phyloP scores from a whole-genome alignment of 805 yeast species.

The Sugiyamaella americana region DNA sequence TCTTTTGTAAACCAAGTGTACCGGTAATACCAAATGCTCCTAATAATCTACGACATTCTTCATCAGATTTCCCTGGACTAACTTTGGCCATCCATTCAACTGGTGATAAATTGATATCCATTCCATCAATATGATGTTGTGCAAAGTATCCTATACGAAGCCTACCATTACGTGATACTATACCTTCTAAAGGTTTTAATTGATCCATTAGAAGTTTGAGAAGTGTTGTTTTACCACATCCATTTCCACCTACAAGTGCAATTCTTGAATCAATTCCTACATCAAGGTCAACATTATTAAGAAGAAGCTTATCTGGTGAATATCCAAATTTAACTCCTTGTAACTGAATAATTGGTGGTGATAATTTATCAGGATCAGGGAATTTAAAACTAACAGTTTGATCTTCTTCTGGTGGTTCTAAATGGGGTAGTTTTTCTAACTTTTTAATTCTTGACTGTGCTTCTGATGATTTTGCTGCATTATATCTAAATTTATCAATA shows the following conservation, averaged over 20 bases:
- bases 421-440: conserved; percentile 84
- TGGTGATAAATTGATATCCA: conserved; percentile 90
- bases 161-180: conserved; percentile 99
- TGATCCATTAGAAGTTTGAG: conserved; percentile 99
- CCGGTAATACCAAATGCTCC: conserved; percentile 99
- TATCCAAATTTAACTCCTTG: conserved; percentile 97
- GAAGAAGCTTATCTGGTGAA: conserved; percentile 96
- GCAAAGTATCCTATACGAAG: conserved; percentile 99
- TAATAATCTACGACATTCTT: conserved; percentile 98
- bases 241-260: conserved; percentile 99
- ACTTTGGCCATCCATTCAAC: conserved; percentile 89
- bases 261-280: conserved; percentile 98
- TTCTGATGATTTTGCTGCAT: conserved; percentile 95
- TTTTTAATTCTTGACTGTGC: conserved; percentile 98
- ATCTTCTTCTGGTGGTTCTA: conserved; percentile 94
- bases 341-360: conserved; percentile 99
- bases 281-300: conserved; percentile 89
- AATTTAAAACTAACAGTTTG: conserved; percentile 77
- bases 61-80: conserved; percentile 96
- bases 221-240: conserved; percentile 99
- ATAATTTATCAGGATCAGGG: conserved; percentile 99
- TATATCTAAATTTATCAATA: conserved; percentile 93
- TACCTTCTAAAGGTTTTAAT: conserved; percentile 96
- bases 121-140: conserved; percentile 99
- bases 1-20: conserved; percentile 99